phyloP scores from a whole-genome alignment of 176 grass and related monocot species.

The Areca catechu region DNA sequence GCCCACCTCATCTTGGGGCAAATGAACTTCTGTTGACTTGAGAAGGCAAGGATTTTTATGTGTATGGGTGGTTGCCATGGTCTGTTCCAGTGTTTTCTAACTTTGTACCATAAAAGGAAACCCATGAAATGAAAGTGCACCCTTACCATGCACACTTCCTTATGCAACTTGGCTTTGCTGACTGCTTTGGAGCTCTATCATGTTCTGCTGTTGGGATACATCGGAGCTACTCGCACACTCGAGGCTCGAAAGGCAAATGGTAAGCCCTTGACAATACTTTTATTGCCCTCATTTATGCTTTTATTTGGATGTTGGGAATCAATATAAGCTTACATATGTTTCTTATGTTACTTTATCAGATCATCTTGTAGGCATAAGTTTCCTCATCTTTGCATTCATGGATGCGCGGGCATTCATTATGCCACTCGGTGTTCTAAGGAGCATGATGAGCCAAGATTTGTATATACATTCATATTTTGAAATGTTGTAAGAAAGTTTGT shows the following conservation, averaged over 20 bases:
- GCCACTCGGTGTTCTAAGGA: constrained; percentile 16
- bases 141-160: constrained; percentile 8
- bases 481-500: constrained; percentile 18
- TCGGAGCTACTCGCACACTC: constrained; percentile 12
- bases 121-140: constrained; percentile 12
- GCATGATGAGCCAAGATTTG: constrained; percentile 28
- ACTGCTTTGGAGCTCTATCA: constrained; percentile 16
- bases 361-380: constrained; percentile 1
- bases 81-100: constrained; percentile 23
- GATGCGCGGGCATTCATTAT: neutral
- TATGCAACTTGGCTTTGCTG: constrained; percentile 42
- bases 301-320: constrained; percentile 18
- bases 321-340: constrained; percentile 11
- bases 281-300: constrained; percentile 9
- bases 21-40: constrained; percentile 29
- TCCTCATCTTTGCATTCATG: neutral
- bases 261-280: constrained; percentile 26
- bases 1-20: constrained; percentile 58
- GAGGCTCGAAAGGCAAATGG: constrained; percentile 22
- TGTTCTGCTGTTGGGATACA: constrained; percentile 25
- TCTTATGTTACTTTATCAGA: constrained; percentile 8
- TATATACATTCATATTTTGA: constrained; percentile 32
- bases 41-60: constrained; percentile 8
- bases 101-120: constrained; percentile 25
- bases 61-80: constrained; percentile 6